Evolutionary conservation across 139 green algal genomes (phyloP), one percentile per base, ranked within the genome.

Genomic region (Picochlorum sp.): DNA sequence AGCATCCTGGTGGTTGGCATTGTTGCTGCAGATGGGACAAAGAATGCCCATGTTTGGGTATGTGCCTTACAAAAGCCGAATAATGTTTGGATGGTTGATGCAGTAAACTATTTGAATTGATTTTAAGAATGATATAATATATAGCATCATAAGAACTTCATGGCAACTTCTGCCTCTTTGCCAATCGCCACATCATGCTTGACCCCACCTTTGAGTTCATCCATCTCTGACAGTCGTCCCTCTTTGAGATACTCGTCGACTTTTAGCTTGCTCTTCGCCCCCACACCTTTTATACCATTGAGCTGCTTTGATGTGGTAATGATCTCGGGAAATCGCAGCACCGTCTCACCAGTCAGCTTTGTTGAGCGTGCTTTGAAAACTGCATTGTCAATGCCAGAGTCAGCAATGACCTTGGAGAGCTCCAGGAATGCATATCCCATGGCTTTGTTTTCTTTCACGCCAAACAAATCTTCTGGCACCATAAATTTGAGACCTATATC

Each of bases 401-500:
- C 61, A 30, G 16, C n/a, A 54, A 75, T 4, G 6, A 66, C 4
- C 15, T 45, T 54, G 50, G 61, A 62, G 6, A 66, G 59, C 44
- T 61, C 21, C 3, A 52, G 50, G 60, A 75, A 71, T 24, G 41
- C 69, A 15, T 18, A 23, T 23, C 28, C 69, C 47, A 54, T 59
- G 20, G 23, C 20, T 32, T 30, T n/a, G 34, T 38, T 30, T 18
- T 59, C 20, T 58, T 56, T 50, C 4, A 37, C 82, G 69, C 83
- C 83, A 65, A 89, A 89, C 2, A 73, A 24, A 3, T 89, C 72
- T 41, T 87, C 75, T 18, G 79, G 79, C 4, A 62, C 34, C 23
- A 69, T 67, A 65, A 89, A 89, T 4, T 26, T 24, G 4, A 89
- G 49, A 24, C 83, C 83, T 1, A 84, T 24, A 2, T 41, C 46